Percentiles rank a stretch among this genome's conserved stretches.
Evolutionary conservation across 495 filamentous ascomycete species (phyloP).

Genomic region (Talaromyces borbonicus): DNA sequence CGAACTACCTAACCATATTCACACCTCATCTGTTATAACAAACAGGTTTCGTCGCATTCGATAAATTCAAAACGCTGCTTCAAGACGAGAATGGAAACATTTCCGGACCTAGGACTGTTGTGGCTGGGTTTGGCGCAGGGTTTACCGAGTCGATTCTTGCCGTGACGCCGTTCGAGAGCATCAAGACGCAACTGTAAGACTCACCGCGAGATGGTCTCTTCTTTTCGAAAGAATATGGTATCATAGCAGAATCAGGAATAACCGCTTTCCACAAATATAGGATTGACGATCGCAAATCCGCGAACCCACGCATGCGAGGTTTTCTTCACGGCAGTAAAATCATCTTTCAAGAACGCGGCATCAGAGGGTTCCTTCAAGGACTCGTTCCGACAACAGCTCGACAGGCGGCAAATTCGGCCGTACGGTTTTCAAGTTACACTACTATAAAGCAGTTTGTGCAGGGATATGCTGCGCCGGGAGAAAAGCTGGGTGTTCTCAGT

Average conservation of each 20-base stretch:
- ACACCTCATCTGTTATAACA: constrained; percentile 7
- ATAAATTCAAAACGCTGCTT: constrained; percentile 76
- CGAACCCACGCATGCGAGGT: constrained; percentile 78
- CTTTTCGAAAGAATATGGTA: no score
- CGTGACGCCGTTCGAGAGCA: constrained; percentile 94
- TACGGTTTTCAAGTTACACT: constrained; percentile 83
- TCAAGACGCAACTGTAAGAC: constrained; percentile 79
- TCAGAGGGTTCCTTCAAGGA: constrained; percentile 92
- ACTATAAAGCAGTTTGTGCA: constrained; percentile 84
- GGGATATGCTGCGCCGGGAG: constrained; percentile 83
- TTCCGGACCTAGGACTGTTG: constrained; percentile 79
- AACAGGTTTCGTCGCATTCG: constrained; percentile 88
- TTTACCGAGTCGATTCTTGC: constrained; percentile 88
- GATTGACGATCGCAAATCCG: constrained; percentile 89
- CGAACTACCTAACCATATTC: no score
- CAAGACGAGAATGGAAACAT: constrained; percentile 81
- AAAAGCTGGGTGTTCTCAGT: constrained; percentile 80
- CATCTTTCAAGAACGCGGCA: constrained; percentile 77
- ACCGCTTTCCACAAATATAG: constrained; percentile 37
- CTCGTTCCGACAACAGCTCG: constrained; percentile 90
- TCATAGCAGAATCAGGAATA: no score
- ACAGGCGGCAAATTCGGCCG: constrained; percentile 89
- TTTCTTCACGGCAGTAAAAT: constrained; percentile 85
- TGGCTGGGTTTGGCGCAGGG: constrained; percentile 90
- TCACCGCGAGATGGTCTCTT: no score